Base-by-base conservation (phyloP, 495 filamentous ascomycete species). In the Penicillium soppii region DNA sequence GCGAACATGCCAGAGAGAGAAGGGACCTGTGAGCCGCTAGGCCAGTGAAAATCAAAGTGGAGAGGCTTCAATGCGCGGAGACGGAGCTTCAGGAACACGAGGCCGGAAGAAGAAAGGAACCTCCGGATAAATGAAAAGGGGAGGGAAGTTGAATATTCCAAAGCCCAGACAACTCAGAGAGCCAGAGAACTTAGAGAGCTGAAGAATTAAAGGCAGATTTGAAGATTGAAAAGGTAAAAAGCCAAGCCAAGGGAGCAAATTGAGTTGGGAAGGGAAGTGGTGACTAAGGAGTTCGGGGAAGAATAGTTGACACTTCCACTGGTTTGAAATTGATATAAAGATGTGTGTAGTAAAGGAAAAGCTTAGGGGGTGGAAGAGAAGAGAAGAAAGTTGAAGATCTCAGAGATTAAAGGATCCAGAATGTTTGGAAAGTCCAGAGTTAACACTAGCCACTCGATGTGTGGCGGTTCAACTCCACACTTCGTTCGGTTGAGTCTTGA, bases 1-100 rank as follows among this genome's bases (percentile, higher is more conserved):
- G 67, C 62, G 57, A 64, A 61, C 70, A 70, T 73, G 69, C 68
- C 67, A 73, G 60, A 60, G 54, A 51, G 39, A 52, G 55, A 54
- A 54, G 61, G 56, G 43, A 19, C 7, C 29, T 32, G 29, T 32
- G 8, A 41, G 47, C 27, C 52, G 53, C 45, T 57, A 51, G 55
- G 58, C 62, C 63, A 45, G 54, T 52, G 63, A 52, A 60, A 65
- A 62, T 55, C 61, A 56, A 62, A 57, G 44, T 50, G 44, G 48
- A 61, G 56, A 58, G 54, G 60, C 29, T 35, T 47, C 9, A 30
- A 47, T 47, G 44, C 37, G 48, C 29, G 39, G 36, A 39, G 47
- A 32, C 37, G 25, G 26, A 51, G 30, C 44, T 47, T 36, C 35
- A 40, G 35, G 46, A 49, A 49, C 30, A 47, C 46, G 32, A 47